Evolutionary conservation across 345 rosid genomes (phyloP), one percentile per base, ranked within the genome.

Genomic region (Carallia pectinifolia): DNA sequence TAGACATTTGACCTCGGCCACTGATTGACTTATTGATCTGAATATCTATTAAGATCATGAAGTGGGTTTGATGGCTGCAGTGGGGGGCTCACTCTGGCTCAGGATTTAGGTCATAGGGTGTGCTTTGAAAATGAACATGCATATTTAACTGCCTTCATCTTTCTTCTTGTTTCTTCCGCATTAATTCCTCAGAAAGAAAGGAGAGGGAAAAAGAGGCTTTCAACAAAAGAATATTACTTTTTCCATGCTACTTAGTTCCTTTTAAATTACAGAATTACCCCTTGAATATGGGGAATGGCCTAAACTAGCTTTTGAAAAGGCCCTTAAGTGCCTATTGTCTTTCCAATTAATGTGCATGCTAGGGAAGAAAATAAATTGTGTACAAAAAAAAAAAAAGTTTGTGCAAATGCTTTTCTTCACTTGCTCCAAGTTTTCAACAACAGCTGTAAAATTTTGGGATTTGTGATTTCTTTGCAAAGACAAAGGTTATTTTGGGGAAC

Each of bases 251-350:
- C 61, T 58, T 30, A 13, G 19, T 1, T 5, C 27, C 44, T 8
- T 12, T 10, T 38, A 53, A 66, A 78, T 78, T 71, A 73, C 79
- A 67, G 70, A 67, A 70, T 34, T 63, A 52, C 76, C 86, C 76
- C 79, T 71, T 61, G 27, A 66, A 62, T 69, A 74, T 56, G 73
- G 73, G 69, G 71, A 70, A 78, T 79, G 75, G 64, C 70, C 76
- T 78, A 68, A 74, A 72, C 61, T 6, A 59, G 48, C 77, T 75
- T 82, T 71, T 67, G 76, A 77, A 84, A 79, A 63, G 59, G 62
- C 79, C 78, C 67, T 23, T 23, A 23, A 23, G 23, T 76, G 71
- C 73, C 74, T 81, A 53, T 75, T 53, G 47, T 38, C 33, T 56
- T 73, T 67, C 67, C 56, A 65, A 54, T 38, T 71, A 74, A 64